Conservation (phyloP, 2,329 filamentous ascomycete species). For the Hymenotorrendiella dingleyae region DNA sequence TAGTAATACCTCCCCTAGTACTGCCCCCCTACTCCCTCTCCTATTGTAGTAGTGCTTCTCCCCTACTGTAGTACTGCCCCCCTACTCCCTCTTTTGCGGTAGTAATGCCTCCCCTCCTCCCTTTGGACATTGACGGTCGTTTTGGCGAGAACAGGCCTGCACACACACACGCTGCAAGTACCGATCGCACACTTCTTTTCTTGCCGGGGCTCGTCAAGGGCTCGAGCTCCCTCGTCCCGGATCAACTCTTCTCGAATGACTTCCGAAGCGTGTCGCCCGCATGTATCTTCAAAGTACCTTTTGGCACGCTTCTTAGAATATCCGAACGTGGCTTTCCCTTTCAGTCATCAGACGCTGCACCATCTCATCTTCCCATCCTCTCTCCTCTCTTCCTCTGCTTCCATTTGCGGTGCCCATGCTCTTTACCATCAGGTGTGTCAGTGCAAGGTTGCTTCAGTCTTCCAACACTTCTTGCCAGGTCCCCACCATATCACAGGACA, state of each 20-base stretch:
- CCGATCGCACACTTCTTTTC: constrained; percentile 15
- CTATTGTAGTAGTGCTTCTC: too few relatives aligned
- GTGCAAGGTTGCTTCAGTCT: background rate
- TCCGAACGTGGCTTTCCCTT: constrained; percentile 10
- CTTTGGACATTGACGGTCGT: background rate
- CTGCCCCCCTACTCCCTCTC: too few relatives aligned
- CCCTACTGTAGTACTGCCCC: background rate
- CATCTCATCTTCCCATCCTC: constrained; percentile 18
- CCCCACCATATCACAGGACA: constrained; percentile 6
- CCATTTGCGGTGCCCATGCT: constrained; percentile 1
- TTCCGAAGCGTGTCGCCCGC: constrained; percentile 20
- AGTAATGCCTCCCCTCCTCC: background rate
- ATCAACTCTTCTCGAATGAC: constrained; percentile 21
- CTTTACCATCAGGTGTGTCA: constrained; percentile 1
- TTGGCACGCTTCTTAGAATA: constrained; percentile 1
- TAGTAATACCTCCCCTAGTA: too few relatives aligned
- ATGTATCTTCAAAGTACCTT: constrained; percentile 11
- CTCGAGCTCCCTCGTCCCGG: too few relatives aligned
- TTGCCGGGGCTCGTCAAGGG: constrained; percentile 13
- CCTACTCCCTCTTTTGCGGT: background rate
- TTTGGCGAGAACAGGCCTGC: background rate
- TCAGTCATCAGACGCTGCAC: constrained; percentile 20
- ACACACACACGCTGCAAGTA: constrained; percentile 23
- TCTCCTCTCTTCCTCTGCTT: constrained; percentile 8
- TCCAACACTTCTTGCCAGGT: constrained; percentile 3